Evolutionary conservation across 2,329 filamentous ascomycete species (phyloP), one percentile per base, ranked within the genome.

Genomic region (Knoxdaviesia proteae): DNA sequence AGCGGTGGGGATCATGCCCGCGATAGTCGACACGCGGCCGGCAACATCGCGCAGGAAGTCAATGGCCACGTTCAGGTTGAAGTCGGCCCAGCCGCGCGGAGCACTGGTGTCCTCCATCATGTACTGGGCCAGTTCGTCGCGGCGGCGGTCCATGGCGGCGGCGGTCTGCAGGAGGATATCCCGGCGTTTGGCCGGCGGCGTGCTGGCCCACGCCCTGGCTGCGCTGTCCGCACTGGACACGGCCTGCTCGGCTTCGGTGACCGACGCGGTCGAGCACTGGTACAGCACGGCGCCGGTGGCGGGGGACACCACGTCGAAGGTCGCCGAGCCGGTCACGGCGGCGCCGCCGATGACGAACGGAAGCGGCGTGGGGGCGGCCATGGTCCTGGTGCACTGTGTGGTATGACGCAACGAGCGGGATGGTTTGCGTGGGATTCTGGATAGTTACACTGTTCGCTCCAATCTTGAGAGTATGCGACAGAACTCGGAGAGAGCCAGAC

Each of bases 161-260:
- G 78, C 76, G 0, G 80, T 77, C 54, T 73, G 75, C 45, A 80
- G 61, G 45, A 92, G 66, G 48, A 92, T 74, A 48, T 79, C 71
- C 34, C 81, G 74, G 36, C 80, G 77, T 30, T 65, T 54, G 30
- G 62, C 53, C 1, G 76, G 70, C 39, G 71, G 74, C 3, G 70
- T 70, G 48, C 69, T 70, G 38, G 69, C 66, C 84, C 84, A 93
- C 45, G 67, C 59, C 38, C 68, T 69, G 57, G 83, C 78, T 1
- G 84, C 82, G 9, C 64, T 62, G n/a, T 74, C 63, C 1, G 82
- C 81, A 5, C 64, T 58, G 31, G 56, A 50, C 42, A 66, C 58
- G 7, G 76, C 69, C 7, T 61, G 58, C 11, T 69, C 58, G 32
- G 77, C 77, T 48, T 71, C 63, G 3, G 61, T 58, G 39, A 70